Evolutionary conservation across 2,329 filamentous ascomycete genomes (phyloP).

Genomic region (Aspergillus fijiensis): DNA sequence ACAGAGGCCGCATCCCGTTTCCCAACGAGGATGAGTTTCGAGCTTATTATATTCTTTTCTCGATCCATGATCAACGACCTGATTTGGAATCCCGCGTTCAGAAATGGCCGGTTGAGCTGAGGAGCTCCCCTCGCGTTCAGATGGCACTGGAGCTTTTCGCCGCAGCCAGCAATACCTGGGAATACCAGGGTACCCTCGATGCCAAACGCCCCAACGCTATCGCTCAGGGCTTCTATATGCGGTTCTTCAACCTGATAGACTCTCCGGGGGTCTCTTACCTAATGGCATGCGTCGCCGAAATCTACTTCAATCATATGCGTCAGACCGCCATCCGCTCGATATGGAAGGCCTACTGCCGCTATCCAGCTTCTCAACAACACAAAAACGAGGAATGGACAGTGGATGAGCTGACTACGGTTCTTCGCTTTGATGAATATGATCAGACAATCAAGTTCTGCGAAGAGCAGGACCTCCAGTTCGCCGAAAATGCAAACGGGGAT

Average conservation of each 20-base stretch:
- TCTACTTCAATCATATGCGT: conserved; percentile 61
- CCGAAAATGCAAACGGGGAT: conserved; percentile 45
- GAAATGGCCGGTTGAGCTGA: conserved; percentile 52
- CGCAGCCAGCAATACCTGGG: conserved; percentile 55
- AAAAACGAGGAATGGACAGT: conserved; percentile 59
- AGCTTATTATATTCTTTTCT: conserved; percentile 61
- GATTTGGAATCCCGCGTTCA: conserved; percentile 60
- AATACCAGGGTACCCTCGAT: conserved; percentile 53
- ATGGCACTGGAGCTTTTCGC: conserved; percentile 58
- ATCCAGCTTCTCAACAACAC: conserved; percentile 47
- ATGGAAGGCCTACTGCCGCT: conserved; percentile 53
- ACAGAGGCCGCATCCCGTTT: conserved; percentile 49
- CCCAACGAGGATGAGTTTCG: conserved; percentile 64
- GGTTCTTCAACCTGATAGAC: conserved; percentile 58
- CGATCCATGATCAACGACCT: conserved; percentile 52
- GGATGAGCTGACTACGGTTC: conserved; percentile 49
- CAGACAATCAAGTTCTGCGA: conserved; percentile 57
- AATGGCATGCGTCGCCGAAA: conserved; percentile 64
- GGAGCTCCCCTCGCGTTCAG: conserved; percentile 54
- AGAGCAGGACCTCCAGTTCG: conserved; percentile 53
- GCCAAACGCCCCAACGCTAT: conserved; percentile 51
- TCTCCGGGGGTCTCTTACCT: conserved; percentile 60
- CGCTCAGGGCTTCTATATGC: conserved; percentile 58
- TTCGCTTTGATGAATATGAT: conserved; percentile 57
- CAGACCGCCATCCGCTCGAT: conserved; percentile 56